Evolutionary conservation across 306 rosid species (phyloP).

Genomic region (Dryas octopetala): DNA sequence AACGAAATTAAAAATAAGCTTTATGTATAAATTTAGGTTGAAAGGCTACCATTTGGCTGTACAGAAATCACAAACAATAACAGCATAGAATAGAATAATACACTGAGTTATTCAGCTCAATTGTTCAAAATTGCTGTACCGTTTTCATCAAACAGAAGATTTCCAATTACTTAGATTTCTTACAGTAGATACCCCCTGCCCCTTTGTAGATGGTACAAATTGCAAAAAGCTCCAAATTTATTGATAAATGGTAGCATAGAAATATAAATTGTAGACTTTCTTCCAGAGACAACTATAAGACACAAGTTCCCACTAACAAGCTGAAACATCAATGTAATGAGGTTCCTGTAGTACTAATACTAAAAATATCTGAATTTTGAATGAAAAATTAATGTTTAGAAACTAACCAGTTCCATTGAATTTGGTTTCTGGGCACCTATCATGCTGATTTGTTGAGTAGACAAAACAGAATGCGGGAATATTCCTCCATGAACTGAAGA

Average conservation of each 20-base stretch:
- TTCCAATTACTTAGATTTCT: too few relatives aligned
- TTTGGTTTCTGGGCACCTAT: constrained; percentile 70
- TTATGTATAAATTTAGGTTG: constrained; percentile 13
- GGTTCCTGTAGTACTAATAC: not conserved
- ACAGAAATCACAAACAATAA: not conserved
- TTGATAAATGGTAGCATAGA: not conserved
- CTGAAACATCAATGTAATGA: not conserved
- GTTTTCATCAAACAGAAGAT: too few relatives aligned
- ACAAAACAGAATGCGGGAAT: constrained; percentile 80
- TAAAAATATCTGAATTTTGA: not conserved
- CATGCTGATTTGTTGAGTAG: constrained; percentile 72
- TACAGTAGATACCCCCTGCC: not conserved
- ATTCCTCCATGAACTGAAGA: constrained; percentile 74
- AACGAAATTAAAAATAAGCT: not conserved
- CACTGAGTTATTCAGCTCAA: not conserved
- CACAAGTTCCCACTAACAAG: not conserved
- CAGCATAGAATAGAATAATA: not conserved
- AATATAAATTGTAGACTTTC: not conserved
- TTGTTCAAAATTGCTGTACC: not conserved
- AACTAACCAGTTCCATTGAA: constrained; percentile 68
- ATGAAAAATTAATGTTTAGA: not conserved
- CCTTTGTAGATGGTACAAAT: not conserved
- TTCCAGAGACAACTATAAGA: not conserved
- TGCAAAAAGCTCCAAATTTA: not conserved
- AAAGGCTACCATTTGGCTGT: not conserved